These are phyloP conservation scores for Verticillium albo-atrum DNA, from an alignment of 2,329 filamentous ascomycete genomes.

Conservation along the genomic window DNA sequence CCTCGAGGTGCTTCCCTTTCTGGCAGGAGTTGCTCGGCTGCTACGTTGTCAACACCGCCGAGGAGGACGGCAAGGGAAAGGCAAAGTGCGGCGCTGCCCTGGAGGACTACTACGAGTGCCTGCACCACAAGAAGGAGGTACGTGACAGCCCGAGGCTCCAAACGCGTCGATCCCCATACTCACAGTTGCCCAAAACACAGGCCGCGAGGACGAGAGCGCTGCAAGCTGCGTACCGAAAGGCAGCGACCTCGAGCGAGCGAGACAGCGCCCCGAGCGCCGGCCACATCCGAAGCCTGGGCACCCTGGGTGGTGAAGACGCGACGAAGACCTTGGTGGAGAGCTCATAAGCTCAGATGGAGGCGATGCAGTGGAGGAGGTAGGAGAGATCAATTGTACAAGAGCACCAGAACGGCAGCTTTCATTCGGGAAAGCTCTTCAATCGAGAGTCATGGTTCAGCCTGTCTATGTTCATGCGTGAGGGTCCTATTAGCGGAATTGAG, in stretches of 20 bases:
- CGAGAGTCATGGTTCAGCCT: neutral
- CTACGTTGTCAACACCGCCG: slow-evolving; percentile 89
- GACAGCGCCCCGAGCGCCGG: slow-evolving; percentile 79
- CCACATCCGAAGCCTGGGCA: slow-evolving; percentile 80
- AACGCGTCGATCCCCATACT: neutral
- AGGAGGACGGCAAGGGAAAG: slow-evolving; percentile 75
- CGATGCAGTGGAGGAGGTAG: neutral
- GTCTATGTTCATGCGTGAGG: neutral
- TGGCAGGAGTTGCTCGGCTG: slow-evolving; percentile 99
- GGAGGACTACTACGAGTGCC: slow-evolving; percentile 98
- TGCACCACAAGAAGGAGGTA: slow-evolving; percentile 99
- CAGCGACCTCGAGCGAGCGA: slow-evolving; percentile 68
- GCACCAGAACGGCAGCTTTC: neutral
- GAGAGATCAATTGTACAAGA: neutral
- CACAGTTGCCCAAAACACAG: slow-evolving; percentile 37
- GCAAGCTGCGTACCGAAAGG: slow-evolving; percentile 80
- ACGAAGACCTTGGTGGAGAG: slow-evolving; percentile 53
- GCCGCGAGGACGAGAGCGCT: slow-evolving; percentile 72
- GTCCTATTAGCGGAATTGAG: neutral
- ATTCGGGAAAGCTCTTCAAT: neutral
- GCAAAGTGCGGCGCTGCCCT: slow-evolving; percentile 80
- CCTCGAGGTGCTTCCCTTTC: slow-evolving; percentile 91
- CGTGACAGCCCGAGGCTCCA: slow-evolving; percentile 26
- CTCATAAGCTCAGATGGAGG: neutral
- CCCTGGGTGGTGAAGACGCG: slow-evolving; percentile 67